Base-by-base conservation (phyloP, 208 protist species). In the Wallacemonas sp. region DNA sequence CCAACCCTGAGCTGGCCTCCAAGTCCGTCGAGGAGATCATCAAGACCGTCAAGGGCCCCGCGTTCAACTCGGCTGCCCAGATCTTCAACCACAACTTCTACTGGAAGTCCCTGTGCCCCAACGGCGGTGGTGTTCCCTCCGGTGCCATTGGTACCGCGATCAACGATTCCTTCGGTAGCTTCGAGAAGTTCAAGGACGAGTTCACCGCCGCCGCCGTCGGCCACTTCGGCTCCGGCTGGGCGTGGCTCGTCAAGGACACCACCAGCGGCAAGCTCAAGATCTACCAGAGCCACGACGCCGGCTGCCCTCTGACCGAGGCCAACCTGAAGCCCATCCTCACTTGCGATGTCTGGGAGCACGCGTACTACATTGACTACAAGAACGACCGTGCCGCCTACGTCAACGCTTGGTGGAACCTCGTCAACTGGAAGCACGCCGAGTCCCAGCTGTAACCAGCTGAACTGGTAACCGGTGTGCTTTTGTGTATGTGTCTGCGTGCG, bases 311-410 rank as follows among this genome's bases (percentile, higher is more conserved):
- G 31, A 82, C 81, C 22, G 85, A 91, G 63, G 23, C 23, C 36
- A 68, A 84, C 70, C 65, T 94, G 1, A 76, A 79, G 66, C 94
- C 93, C 10, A 64, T 97, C 31, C 70, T 98, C n/a, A 70, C 86
- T 62, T 97, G 91, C 74, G 95, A 97, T 79, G 89, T 97, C 65
- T 97, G 93, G 95, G 93, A 98, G 81, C 95, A 98, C 82, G 96
- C 96, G 16, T 98, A 97, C 91, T 98, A 98, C 79, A 91, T 98
- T 68, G 93, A 98, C 84, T 97, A 97, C 85, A 85, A 77, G 72
- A 98, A 98, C 73, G 90, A 94, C 70, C 87, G 93, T 28, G 78
- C 88, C 11, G 74, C 81, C 36, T 98, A 97, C 76, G 72, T 98
- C 50, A 90, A 98, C 33, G 52, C 86, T 16, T 98, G 84, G 66